phyloP scores from a whole-genome alignment of 1,139 yeast species.

The Diutina catenulata region DNA sequence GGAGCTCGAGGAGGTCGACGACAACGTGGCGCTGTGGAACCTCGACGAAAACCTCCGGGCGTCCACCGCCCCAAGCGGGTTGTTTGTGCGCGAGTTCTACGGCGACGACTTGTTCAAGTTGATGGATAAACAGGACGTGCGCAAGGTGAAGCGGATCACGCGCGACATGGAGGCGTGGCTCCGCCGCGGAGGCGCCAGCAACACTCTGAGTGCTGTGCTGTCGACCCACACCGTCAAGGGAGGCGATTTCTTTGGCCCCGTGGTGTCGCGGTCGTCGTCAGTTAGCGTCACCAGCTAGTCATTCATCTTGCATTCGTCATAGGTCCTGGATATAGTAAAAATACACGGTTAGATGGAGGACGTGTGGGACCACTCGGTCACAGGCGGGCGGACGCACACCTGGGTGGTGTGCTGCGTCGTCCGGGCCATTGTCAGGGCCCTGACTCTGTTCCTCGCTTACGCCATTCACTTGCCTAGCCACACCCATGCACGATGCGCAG shows the following conservation, averaged over 20 bases:
- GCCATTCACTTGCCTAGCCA: too few species aligned
- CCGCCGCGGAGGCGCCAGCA: neutral
- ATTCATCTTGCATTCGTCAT: too few species aligned
- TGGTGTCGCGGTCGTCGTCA: neutral
- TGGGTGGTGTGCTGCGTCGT: too few species aligned
- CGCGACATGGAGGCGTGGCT: neutral
- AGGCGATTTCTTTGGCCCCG: neutral
- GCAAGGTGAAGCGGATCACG: neutral
- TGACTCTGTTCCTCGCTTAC: too few species aligned
- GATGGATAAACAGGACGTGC: slow-evolving; percentile 11
- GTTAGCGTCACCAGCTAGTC: neutral
- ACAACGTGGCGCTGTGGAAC: slow-evolving; percentile 36
- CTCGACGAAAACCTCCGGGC: slow-evolving; percentile 22
- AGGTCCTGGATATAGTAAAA: too few species aligned
- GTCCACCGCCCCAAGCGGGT: neutral
- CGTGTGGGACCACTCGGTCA: too few species aligned
- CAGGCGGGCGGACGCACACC: too few species aligned
- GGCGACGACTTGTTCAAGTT: slow-evolving; percentile 24
- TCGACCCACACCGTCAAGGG: neutral
- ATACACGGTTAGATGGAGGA: too few species aligned
- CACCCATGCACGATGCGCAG: too few species aligned
- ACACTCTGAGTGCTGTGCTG: neutral
- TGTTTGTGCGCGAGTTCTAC: slow-evolving; percentile 16
- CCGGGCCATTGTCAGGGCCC: too few species aligned
- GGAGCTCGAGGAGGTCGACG: slow-evolving; percentile 17